Evolutionary conservation across 306 rosid genomes (phyloP).

Genomic region (Acacia acuminata): DNA sequence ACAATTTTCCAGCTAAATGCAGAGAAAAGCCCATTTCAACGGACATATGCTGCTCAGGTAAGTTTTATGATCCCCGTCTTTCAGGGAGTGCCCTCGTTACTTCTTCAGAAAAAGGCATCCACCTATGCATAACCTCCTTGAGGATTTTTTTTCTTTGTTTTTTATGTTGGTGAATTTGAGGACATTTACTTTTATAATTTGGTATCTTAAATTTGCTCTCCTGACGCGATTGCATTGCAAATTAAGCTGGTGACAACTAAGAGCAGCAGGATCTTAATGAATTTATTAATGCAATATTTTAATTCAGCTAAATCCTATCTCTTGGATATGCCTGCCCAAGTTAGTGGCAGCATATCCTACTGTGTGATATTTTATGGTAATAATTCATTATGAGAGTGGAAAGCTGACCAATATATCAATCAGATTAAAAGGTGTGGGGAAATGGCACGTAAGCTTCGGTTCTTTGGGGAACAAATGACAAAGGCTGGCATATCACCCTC

Average conservation of each 20-base stretch:
- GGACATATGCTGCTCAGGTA: constrained; percentile 86
- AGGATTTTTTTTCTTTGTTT: neutral
- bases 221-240: neutral
- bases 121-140: neutral
- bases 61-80: constrained; percentile 8
- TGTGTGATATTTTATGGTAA: neutral
- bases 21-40: constrained; percentile 78
- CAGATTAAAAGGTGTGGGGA: constrained; percentile 84
- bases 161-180: neutral
- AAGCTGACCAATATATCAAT: constrained; percentile 27
- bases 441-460: constrained; percentile 72
- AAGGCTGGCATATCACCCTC: constrained; percentile 61
- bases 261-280: constrained; percentile 3
- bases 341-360: neutral
- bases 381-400: constrained; percentile 10
- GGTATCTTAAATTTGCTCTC: neutral
- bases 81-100: neutral
- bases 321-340: constrained; percentile 9
- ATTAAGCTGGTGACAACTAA: neutral
- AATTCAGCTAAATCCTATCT: constrained; percentile 3
- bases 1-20: constrained; percentile 62
- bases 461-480: constrained; percentile 76
- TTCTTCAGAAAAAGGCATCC: neutral
- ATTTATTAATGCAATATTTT: constrained; percentile 4
- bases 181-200: neutral